Evolutionary conservation across 129 eudicot genomes (phyloP).

Genomic region (Heracleum sosnowskyi): DNA sequence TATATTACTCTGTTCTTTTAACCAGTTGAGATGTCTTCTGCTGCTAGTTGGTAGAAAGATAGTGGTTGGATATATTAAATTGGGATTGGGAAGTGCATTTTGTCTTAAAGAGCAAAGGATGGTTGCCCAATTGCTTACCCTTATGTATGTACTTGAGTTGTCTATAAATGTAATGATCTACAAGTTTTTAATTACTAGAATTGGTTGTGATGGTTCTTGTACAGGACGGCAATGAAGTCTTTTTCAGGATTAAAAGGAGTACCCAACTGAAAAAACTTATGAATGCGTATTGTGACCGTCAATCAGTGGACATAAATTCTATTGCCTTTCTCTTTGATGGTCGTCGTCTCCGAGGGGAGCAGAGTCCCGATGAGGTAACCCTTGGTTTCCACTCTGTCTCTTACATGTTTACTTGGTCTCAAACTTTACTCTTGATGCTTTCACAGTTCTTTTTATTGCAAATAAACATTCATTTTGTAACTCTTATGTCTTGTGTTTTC

Average conservation of each 20-base stretch:
- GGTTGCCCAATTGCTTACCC: not conserved
- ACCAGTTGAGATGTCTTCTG: not conserved
- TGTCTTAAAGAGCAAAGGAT: not conserved
- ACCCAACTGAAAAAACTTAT: conserved; percentile 46
- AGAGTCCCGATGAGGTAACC: conserved; percentile 44
- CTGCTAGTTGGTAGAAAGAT: not conserved
- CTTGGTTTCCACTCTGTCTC: not conserved
- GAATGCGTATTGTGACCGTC: conserved; percentile 51
- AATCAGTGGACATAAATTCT: conserved; percentile 37
- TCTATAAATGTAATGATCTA: no score
- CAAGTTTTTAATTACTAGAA: not conserved
- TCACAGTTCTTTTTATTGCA: not conserved
- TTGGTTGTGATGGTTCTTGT: not conserved
- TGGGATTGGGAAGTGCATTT: not conserved
- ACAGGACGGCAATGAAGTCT: conserved; percentile 51
- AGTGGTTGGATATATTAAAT: not conserved
- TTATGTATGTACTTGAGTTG: not conserved
- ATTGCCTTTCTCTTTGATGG: conserved; percentile 53
- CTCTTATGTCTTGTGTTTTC: conserved; percentile 7
- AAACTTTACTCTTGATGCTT: not conserved
- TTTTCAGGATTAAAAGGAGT: conserved; percentile 41
- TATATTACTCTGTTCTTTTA: no score
- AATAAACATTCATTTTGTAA: not conserved
- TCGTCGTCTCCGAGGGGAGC: conserved; percentile 47
- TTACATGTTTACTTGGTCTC: not conserved